Evolutionary conservation across 2,329 filamentous ascomycete genomes (phyloP).

Genomic region (Mycosphaerelloides madeirae): DNA sequence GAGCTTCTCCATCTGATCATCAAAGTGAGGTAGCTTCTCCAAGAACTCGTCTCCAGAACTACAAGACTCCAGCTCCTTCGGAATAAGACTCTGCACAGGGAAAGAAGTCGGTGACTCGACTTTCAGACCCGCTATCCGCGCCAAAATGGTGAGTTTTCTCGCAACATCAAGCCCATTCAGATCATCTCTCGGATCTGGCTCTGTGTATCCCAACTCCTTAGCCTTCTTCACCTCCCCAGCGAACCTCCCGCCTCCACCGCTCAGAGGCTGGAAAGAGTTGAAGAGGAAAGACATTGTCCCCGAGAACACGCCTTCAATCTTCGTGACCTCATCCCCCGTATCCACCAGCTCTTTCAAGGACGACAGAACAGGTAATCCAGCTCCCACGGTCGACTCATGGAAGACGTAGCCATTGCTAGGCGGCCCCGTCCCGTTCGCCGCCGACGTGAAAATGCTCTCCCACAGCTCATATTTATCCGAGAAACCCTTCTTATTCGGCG

Average conservation of each 20-base stretch:
- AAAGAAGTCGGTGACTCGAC: slow-evolving; percentile 83
- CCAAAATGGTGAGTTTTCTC: slow-evolving; percentile 92
- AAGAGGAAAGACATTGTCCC: slow-evolving; percentile 98
- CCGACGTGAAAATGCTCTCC: slow-evolving; percentile 77
- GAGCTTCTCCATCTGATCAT: slow-evolving; percentile 81
- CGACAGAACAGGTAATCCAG: slow-evolving; percentile 86
- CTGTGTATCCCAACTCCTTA: slow-evolving; percentile 87
- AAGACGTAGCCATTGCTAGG: slow-evolving; percentile 67
- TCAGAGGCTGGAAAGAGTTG: slow-evolving; percentile 87
- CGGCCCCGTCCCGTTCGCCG: slow-evolving; percentile 54
- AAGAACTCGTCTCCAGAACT: slow-evolving; percentile 82
- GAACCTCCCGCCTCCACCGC: slow-evolving; percentile 73
- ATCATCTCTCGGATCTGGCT: slow-evolving; percentile 81
- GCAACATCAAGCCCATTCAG: slow-evolving; percentile 86
- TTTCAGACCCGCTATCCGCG: slow-evolving; percentile 73
- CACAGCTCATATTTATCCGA: slow-evolving; percentile 75
- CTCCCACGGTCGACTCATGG: slow-evolving; percentile 92
- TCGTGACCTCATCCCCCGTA: slow-evolving; percentile 85
- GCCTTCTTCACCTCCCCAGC: slow-evolving; percentile 87
- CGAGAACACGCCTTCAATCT: slow-evolving; percentile 95
- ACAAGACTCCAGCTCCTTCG: slow-evolving; percentile 73
- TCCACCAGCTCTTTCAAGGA: slow-evolving; percentile 91
- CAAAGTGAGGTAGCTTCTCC: slow-evolving; percentile 71
- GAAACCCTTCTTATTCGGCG: slow-evolving; percentile 98
- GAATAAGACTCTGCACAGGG: slow-evolving; percentile 90